Conservation (phyloP, 2,329 filamentous ascomycete species). For the Neoascochyta sp. region DNA sequence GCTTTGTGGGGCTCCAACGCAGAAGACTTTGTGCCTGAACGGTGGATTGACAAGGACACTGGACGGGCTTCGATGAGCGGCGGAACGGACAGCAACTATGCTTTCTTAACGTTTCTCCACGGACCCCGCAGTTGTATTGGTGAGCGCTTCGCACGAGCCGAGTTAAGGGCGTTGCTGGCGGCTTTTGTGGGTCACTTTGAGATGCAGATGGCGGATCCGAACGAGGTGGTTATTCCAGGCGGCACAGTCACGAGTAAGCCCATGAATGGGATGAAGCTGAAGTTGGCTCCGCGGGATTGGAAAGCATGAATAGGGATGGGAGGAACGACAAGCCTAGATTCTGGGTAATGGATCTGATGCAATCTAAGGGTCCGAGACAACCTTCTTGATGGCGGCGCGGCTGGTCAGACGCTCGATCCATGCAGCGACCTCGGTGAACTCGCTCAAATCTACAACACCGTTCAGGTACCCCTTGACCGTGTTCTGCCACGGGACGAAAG, state of each 20-base stretch:
- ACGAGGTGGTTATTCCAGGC: slow-evolving; percentile 26
- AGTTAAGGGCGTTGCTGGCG: slow-evolving; percentile 36
- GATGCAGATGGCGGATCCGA: slow-evolving; percentile 32
- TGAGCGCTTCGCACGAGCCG: slow-evolving; percentile 37
- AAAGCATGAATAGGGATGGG: slow-evolving; percentile 2
- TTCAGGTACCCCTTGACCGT: slow-evolving; percentile 1
- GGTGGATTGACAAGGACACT: slow-evolving; percentile 43
- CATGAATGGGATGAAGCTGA: slow-evolving; percentile 37
- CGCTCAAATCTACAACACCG: slow-evolving; percentile 8
- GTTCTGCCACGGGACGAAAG: slow-evolving; percentile 24
- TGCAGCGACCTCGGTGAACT: slow-evolving; percentile 12
- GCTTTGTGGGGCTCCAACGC: slow-evolving; percentile 43
- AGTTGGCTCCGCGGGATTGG: slow-evolving; percentile 25
- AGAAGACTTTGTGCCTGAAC: slow-evolving; percentile 43
- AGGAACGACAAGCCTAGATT: no score
- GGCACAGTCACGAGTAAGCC: slow-evolving; percentile 41
- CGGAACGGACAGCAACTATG: slow-evolving; percentile 39
- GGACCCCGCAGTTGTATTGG: slow-evolving; percentile 41
- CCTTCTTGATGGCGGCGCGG: slow-evolving; percentile 1
- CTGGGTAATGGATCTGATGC: no score
- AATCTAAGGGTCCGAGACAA: slow-evolving; percentile 1
- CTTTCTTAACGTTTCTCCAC: slow-evolving; percentile 45
- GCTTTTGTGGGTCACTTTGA: slow-evolving; percentile 35
- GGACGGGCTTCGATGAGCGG: slow-evolving; percentile 42
- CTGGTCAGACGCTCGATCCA: slow-evolving; percentile 17